A percentile compares a stretch with the other conserved stretches of the same genome.
These are phyloP conservation scores for Prosopis cineraria DNA, from an alignment of 306 rosid genomes.

Conservation along the genomic window DNA sequence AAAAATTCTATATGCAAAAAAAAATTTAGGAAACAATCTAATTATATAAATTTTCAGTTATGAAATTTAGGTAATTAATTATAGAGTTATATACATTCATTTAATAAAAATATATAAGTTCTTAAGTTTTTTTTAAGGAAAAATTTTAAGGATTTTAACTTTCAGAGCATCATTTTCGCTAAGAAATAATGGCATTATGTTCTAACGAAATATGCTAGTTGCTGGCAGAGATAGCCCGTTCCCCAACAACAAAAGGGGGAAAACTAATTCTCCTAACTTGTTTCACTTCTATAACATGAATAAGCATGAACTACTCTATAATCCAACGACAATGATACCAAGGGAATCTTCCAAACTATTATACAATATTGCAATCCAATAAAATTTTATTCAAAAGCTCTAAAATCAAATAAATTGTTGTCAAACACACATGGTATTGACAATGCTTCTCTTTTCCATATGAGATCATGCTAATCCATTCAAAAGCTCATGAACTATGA, in stretches of 20 bases:
- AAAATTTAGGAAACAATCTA: too few species aligned
- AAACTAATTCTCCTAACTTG: neutral
- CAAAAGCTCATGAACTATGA: conserved; percentile 24
- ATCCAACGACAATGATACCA: conserved; percentile 1
- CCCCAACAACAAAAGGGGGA: neutral
- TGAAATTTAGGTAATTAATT: too few species aligned
- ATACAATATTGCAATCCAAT: neutral
- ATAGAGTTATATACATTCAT: too few species aligned
- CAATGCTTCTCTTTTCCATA: neutral
- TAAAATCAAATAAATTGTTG: neutral
- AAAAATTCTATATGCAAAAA: too few species aligned
- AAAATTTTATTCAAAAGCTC: neutral
- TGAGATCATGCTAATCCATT: neutral
- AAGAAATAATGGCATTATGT: too few species aligned
- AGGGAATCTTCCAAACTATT: neutral
- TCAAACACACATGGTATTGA: neutral
- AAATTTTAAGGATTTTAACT: too few species aligned
- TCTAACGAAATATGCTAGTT: neutral
- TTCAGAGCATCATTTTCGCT: neutral
- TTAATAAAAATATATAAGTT: too few species aligned
- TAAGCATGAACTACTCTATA: neutral
- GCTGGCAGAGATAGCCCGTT: neutral
- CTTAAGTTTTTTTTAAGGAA: too few species aligned
- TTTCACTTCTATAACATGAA: neutral
- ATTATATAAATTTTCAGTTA: too few species aligned